Evolutionary conservation across 176 grass and related monocot species (phyloP).

Genomic region (Rhipidocladum racemiflorum): DNA sequence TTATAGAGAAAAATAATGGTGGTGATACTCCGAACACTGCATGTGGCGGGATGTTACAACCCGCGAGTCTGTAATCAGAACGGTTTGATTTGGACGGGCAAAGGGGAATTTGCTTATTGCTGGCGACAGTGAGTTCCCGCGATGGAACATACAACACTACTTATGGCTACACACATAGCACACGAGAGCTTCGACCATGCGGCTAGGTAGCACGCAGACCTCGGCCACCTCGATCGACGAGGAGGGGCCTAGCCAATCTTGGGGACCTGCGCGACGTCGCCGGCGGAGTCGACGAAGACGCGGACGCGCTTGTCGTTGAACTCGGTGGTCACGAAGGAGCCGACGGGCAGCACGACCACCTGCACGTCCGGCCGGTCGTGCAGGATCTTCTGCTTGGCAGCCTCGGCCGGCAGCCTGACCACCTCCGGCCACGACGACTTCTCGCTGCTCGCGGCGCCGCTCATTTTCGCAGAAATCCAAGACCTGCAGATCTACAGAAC

Average conservation of each 20-base stretch:
- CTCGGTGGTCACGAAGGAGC: neutral
- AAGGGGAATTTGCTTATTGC: neutral
- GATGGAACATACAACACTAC: neutral
- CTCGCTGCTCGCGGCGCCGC: neutral
- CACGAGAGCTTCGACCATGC: neutral
- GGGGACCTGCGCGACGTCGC: neutral
- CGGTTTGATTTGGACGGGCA: neutral
- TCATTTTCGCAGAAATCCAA: neutral
- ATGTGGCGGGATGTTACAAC: no score
- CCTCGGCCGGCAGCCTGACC: constrained; percentile 5
- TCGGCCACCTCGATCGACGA: neutral
- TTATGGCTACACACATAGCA: neutral
- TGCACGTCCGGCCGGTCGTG: constrained; percentile 20
- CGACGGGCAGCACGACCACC: neutral
- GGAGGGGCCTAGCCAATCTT: neutral
- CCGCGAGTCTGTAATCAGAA: neutral
- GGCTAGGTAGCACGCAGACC: neutral
- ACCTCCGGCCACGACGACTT: constrained; percentile 41
- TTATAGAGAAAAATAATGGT: no score
- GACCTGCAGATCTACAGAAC: neutral
- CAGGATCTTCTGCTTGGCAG: constrained; percentile 31
- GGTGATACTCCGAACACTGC: no score
- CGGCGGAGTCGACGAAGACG: neutral
- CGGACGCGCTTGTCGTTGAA: constrained; percentile 29
- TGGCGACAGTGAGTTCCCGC: neutral